These are phyloP conservation scores for Parasitella parasitica DNA, from an alignment of 371 early-diverging fungal genomes.

Conservation along the genomic window DNA sequence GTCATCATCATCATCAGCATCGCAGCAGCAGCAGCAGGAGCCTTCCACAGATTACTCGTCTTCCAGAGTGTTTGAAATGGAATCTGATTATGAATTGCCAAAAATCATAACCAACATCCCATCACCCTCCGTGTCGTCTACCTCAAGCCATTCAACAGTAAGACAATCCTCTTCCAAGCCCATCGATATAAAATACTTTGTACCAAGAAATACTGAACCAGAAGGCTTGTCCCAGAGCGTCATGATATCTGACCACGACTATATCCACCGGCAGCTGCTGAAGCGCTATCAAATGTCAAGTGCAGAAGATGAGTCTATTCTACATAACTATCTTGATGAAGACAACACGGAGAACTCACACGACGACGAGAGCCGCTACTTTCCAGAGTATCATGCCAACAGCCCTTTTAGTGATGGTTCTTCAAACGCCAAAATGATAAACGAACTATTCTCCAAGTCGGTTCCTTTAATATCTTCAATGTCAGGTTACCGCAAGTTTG, in stretches of 20 bases:
- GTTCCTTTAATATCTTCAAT: not conserved
- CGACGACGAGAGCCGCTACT: not conserved
- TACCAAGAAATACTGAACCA: not conserved
- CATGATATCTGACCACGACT: not conserved
- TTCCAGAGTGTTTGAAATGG: not conserved
- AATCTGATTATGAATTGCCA: not conserved
- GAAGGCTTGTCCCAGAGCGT: not conserved
- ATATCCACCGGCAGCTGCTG: not conserved
- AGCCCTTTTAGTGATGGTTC: not conserved
- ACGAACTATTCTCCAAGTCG: not conserved
- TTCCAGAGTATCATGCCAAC: not conserved
- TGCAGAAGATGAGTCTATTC: not conserved
- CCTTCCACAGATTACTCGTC: not conserved
- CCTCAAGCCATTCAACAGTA: not conserved
- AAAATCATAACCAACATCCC: not conserved
- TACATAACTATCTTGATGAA: not conserved
- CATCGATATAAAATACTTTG: not conserved
- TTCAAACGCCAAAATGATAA: not conserved
- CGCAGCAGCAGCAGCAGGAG: not conserved
- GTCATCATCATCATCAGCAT: not conserved
- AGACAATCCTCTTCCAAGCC: not conserved
- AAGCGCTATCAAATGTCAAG: not conserved
- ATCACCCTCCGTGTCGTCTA: not conserved
- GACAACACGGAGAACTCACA: not conserved
- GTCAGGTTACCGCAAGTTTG: not conserved